Conservation (phyloP, 148 eudicot species). For the Rheum nobile region DNA sequence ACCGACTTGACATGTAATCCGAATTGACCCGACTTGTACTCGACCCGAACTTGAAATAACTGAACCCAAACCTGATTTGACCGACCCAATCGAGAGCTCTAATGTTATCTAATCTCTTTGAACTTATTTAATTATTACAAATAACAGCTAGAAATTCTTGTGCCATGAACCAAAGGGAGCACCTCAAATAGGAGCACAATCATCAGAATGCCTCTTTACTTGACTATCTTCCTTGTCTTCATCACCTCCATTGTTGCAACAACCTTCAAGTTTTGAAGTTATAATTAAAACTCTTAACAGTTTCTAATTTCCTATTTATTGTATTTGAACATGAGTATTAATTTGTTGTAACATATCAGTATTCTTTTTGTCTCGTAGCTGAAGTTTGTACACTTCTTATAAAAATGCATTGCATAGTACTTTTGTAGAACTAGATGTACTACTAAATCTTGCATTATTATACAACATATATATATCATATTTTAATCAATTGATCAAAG, state of each 20-base stretch:
- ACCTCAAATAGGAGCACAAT: background rate
- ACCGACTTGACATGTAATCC: no score
- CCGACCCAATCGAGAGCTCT: no score
- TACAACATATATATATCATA: no score
- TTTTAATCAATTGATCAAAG: no score
- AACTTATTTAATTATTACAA: background rate
- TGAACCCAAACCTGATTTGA: no score
- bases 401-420: no score
- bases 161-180: background rate
- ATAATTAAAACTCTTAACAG: background rate
- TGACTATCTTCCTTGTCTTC: background rate
- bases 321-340: background rate
- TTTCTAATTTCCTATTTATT: background rate
- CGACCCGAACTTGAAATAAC: no score
- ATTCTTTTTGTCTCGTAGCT: background rate
- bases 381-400: no score
- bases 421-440: no score
- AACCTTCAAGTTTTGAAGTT: background rate
- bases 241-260: background rate
- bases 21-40: no score
- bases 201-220: background rate
- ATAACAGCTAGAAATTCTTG: background rate
- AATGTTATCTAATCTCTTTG: background rate
- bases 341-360: no score
- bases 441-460: no score